Evolutionary conservation across 495 filamentous ascomycete species (phyloP), one percentile per base, ranked within the genome.

Genomic region (Jackrogersella minutella): DNA sequence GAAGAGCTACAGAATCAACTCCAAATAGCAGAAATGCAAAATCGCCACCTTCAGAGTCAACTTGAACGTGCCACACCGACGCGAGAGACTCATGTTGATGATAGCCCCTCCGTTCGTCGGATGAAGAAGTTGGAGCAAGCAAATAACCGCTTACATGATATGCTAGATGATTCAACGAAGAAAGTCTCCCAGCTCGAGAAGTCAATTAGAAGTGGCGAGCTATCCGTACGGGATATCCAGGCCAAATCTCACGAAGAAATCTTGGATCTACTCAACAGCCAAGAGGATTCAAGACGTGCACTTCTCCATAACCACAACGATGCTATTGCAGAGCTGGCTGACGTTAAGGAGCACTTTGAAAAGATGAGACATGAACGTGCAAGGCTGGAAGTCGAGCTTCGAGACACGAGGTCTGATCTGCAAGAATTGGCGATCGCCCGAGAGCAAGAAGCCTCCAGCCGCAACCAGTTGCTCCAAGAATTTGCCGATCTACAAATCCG

Each of bases 1-100:
- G 95, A 99, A 71, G 87, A 96, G 76, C 81, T 97, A 43, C 95
- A 97, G 72, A 98, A 96, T 74, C 93, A 96, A 75, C 85, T 99
- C 43, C 94, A 99, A 70, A 86, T 98, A 79, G 89, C 90, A 6
- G 90, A 98, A 76, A 97, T 99, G 92, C 91, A 94, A 67, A 97
- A 97, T 78, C 88, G 91, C 33, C 94, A 99, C 73, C 86, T 99
- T 13, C 91, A 97, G 71, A 93, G 86, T 73, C 93, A 97, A 72
- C 79, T 97, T 57, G 89, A 91, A 41, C 86, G 89, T 22, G 78
- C 71, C 1, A 77, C 80, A 1, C 84, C 83, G 0, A 85, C 87
- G 1, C 71, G 76, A 2, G 86, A 86, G 39, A 82, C 87, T 26
- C 83, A 81, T 34, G 79, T 87, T 46, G 91, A 97, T 52, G 90